Evolutionary conservation across 805 yeast genomes (phyloP).

Genomic region (Barnettozyma vustinii): DNA sequence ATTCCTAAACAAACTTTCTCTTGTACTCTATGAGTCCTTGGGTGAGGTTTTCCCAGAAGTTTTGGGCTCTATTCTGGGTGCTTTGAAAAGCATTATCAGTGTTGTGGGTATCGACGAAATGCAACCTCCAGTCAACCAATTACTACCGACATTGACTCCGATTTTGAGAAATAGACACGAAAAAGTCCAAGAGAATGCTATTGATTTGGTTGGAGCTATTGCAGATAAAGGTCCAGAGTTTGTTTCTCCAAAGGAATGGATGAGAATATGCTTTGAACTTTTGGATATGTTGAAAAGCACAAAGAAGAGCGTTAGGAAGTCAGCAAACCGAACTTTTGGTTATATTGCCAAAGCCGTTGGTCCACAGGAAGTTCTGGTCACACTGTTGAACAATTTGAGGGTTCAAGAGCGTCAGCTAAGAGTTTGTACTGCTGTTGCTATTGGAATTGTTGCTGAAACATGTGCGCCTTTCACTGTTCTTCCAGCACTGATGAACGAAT

Average conservation of each 20-base stretch:
- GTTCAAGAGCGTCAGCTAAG: conserved; percentile 96
- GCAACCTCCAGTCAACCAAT: conserved; percentile 78
- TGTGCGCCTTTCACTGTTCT: conserved; percentile 91
- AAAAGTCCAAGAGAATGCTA: conserved; percentile 81
- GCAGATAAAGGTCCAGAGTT: conserved; percentile 77
- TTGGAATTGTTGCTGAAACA: conserved; percentile 91
- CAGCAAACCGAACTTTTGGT: conserved; percentile 91
- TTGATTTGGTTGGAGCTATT: conserved; percentile 72
- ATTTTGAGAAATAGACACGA: conserved; percentile 85
- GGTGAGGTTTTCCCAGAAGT: conserved; percentile 97
- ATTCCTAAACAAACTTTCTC: conserved; percentile 60
- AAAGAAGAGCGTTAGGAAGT: conserved; percentile 66
- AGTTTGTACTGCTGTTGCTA: conserved; percentile 96
- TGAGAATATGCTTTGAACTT: conserved; percentile 88
- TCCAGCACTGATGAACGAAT: conserved; percentile 95
- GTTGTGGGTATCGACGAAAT: conserved; percentile 54
- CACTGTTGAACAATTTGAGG: conserved; percentile 74
- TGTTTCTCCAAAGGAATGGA: conserved; percentile 93
- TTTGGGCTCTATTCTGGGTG: conserved; percentile 75
- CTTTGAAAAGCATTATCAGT: conserved; percentile 57
- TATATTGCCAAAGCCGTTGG: conserved; percentile 88
- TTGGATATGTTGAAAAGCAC: conserved; percentile 84
- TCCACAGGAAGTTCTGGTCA: conserved; percentile 88
- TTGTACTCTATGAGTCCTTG: conserved; percentile 79
- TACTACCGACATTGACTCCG: conserved; percentile 86